phyloP scores from a whole-genome alignment of 192 early-diverging fungal species.

The Coemansia sp. region DNA sequence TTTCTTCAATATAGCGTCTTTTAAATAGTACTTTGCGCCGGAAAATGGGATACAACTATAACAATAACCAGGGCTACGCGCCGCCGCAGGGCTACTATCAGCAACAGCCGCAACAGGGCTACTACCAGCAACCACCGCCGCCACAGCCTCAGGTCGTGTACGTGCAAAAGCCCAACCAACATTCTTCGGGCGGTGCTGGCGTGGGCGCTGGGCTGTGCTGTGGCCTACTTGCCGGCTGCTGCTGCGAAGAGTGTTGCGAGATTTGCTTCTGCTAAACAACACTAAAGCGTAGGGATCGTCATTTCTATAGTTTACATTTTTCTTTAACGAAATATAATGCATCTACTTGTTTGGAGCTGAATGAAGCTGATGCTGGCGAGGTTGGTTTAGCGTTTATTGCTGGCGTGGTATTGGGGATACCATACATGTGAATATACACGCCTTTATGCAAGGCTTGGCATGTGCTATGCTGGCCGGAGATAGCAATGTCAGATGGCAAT shows the following conservation, averaged over 20 bases:
- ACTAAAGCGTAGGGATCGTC: no score
- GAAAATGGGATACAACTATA: conserved; percentile 4
- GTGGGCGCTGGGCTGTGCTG: conserved; percentile 17
- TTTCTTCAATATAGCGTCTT: not conserved
- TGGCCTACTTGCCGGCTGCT: conserved; percentile 20
- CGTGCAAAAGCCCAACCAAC: conserved; percentile 9
- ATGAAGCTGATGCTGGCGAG: no score
- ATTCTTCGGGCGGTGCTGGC: conserved; percentile 5
- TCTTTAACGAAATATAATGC: no score
- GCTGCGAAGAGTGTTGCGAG: conserved; percentile 13
- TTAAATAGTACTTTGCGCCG: not conserved
- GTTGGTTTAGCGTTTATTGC: no score
- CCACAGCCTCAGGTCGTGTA: conserved; percentile 30
- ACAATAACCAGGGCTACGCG: conserved; percentile 8
- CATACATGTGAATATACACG: no score
- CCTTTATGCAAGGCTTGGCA: no score
- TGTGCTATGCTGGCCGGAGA: no score
- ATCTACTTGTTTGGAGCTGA: no score
- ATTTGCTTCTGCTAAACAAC: conserved; percentile 1
- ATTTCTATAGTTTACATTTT: not conserved
- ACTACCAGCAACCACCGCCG: conserved; percentile 19
- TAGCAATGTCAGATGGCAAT: no score
- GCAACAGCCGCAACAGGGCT: conserved; percentile 7
- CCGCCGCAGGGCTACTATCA: conserved; percentile 5
- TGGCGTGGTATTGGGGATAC: no score